Evolutionary conservation across 306 rosid genomes (phyloP).

Genomic region (Citrullus mucosospermus): DNA sequence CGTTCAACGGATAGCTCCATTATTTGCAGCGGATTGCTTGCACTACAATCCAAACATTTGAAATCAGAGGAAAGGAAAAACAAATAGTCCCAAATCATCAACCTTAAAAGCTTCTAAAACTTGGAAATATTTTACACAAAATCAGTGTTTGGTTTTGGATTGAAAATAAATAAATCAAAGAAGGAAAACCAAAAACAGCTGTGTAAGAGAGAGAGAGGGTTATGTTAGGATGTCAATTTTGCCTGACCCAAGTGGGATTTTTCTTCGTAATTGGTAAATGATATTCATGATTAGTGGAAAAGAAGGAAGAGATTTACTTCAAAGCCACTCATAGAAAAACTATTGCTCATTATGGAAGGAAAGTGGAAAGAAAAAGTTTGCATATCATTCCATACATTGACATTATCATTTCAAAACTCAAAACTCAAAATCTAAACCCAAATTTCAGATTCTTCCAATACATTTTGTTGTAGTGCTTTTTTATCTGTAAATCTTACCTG

Average conservation of each 20-base stretch:
- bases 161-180: neutral
- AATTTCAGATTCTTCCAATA: neutral
- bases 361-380: neutral
- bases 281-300: conserved; percentile 5
- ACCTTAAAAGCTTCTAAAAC: neutral
- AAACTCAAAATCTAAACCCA: neutral
- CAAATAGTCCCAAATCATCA: neutral
- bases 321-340: conserved; percentile 9
- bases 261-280: neutral
- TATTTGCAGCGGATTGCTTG: neutral
- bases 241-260: neutral
- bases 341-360: conserved; percentile 9
- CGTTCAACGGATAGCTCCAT: neutral
- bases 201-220: neutral
- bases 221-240: conserved; percentile 6
- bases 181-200: neutral
- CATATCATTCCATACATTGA: neutral
- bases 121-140: neutral
- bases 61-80: neutral
- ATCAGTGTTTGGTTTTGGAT: neutral
- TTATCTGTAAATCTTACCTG: conserved; percentile 5
- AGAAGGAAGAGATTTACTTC: conserved; percentile 8
- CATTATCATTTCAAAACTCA: neutral
- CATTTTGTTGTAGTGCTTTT: neutral
- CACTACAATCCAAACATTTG: neutral